Percentiles rank a stretch among this genome's conserved stretches.
Conservation (phyloP, 169 alveolate genomes). For the Eimeria zaria region DNA sequence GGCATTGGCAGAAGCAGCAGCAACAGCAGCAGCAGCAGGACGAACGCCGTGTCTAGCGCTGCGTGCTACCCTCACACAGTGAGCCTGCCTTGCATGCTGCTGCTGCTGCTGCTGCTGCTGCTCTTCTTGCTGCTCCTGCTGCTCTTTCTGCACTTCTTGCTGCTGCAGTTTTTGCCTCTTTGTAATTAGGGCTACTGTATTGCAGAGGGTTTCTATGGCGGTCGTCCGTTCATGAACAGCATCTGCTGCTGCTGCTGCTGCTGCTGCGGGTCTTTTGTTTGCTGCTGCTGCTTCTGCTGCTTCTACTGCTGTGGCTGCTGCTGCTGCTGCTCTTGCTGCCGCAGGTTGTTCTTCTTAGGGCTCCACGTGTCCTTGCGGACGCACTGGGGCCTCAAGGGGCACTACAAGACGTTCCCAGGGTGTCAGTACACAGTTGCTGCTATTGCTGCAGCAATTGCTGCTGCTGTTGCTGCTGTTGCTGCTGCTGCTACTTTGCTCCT, state of each 20-base stretch:
- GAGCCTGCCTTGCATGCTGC: not conserved
- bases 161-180: not conserved
- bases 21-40: slow-evolving; percentile 48
- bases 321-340: slow-evolving; percentile 18
- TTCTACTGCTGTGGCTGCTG: slow-evolving; percentile 12
- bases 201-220: not conserved
- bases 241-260: not conserved
- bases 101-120: slow-evolving; percentile 36
- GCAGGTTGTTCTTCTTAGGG: slow-evolving; percentile 22
- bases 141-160: not conserved
- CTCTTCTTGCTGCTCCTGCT: slow-evolving; percentile 7
- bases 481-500: not conserved
- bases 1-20: slow-evolving; percentile 43
- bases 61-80: slow-evolving; percentile 43
- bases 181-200: not conserved
- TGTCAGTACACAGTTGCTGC: not conserved
- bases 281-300: not conserved
- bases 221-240: no score
- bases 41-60: not conserved
- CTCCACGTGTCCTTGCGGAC: not conserved
- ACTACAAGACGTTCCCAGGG: not conserved
- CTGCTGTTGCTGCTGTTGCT: not conserved
- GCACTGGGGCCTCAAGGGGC: slow-evolving; percentile 27
- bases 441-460: not conserved
- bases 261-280: not conserved